Base-by-base conservation (phyloP, 352 stramenopile genomes). In the Albugo laibachii region DNA sequence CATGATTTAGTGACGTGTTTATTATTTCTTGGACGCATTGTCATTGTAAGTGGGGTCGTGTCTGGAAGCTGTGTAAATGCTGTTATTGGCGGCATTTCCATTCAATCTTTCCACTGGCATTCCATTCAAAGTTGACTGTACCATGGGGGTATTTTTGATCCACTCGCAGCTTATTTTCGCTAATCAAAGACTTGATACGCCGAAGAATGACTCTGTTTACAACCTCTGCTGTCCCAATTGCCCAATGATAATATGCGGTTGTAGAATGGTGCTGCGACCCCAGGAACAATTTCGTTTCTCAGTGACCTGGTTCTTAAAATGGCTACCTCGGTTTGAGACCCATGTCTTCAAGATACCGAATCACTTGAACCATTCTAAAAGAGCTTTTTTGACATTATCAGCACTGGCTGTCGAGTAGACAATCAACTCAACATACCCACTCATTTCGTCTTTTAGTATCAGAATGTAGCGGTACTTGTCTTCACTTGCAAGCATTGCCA, bases 241-340 rank as follows among this genome's bases (percentile, higher is more conserved):
- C 53, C 53, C 48, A 62, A 5, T 58, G 58, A 2, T 15, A 55
- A 27, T 66, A 67, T 1, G 54, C 54, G 0, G 53, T 55, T 0
- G 42, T 53, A 14, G 57, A 63, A 45, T 63, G 56, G 24, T 65
- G 62, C 0, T 56, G 24, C 0, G 45, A 20, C 14, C 53, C 53
- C 6, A 61, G n/a, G n/a, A n/a, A n/a, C n/a, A n/a, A n/a, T n/a
- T n/a, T n/a, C n/a, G n/a, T n/a, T n/a, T n/a, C n/a, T n/a, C 49
- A 13, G 0, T 49, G 38, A 11, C 63, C 47, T 56, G 6, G 36
- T 64, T 69, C 40, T 60, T 64, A 38, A 65, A 70, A n/a, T 70
- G 55, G 1, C 48, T 18, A 0, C 58, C 62, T 18, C 43, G 41
- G 19, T 62, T 59, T 0, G 50, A 63, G 0, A 66, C 56, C 56